phyloP scores from a whole-genome alignment of 2,329 filamentous ascomycete species.

The Chaetothyriales sp. region DNA sequence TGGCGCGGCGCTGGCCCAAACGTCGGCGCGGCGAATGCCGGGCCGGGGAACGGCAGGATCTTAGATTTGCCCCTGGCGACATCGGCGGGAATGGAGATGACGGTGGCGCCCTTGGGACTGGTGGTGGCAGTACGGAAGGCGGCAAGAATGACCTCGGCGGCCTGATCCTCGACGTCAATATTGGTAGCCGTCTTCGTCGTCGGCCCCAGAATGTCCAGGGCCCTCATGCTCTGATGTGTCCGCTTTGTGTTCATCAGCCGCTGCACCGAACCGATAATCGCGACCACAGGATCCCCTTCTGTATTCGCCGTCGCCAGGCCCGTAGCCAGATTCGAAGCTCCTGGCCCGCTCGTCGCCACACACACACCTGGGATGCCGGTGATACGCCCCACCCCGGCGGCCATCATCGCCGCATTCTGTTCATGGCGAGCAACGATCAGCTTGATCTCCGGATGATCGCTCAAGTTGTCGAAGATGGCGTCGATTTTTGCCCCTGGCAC shows the following conservation, averaged over 20 bases:
- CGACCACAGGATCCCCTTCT: constrained; percentile 36
- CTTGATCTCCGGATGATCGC: constrained; percentile 35
- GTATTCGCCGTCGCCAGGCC: constrained; percentile 36
- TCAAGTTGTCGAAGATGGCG: constrained; percentile 34
- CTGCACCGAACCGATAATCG: constrained; percentile 36
- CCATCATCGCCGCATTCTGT: constrained; percentile 40
- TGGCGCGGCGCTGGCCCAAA: constrained; percentile 27
- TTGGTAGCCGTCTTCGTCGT: constrained; percentile 31
- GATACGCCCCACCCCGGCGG: constrained; percentile 34
- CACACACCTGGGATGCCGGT: constrained; percentile 35
- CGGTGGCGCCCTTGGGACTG: constrained; percentile 31
- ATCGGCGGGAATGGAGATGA: constrained; percentile 34
- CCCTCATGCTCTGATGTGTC: constrained; percentile 36
- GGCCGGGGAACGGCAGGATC: constrained; percentile 26
- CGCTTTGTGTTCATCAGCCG: constrained; percentile 32
- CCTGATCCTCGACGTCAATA: constrained; percentile 35
- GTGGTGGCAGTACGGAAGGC: constrained; percentile 32
- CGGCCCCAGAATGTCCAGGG: constrained; percentile 32
- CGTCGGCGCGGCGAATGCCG: constrained; percentile 29
- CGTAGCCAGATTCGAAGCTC: constrained; percentile 35
- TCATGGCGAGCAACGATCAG: constrained; percentile 37
- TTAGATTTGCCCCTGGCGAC: constrained; percentile 29
- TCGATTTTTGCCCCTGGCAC: constrained; percentile 38
- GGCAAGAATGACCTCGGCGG: constrained; percentile 34
- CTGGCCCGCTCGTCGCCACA: constrained; percentile 36